phyloP scores from a whole-genome alignment of 1,139 yeast genomes.

The Citeromyces hawaiiensis region DNA sequence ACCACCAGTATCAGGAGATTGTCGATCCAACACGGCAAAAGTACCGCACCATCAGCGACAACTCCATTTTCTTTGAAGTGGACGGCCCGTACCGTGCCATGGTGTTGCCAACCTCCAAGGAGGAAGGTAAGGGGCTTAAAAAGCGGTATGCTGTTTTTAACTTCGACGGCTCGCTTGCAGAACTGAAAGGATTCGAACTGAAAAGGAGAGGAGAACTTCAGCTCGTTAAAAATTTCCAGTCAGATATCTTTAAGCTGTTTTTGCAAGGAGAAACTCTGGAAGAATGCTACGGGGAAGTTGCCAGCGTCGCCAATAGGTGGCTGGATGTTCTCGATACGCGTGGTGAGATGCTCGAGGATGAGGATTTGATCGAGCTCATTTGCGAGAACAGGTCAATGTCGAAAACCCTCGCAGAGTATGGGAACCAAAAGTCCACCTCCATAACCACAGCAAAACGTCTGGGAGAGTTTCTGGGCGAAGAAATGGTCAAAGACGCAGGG shows the following conservation, averaged over 20 bases:
- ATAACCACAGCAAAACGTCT: constrained; percentile 89
- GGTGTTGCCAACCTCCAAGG: constrained; percentile 94
- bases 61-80: constrained; percentile 93
- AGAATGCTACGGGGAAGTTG: constrained; percentile 79
- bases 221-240: constrained; percentile 85
- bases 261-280: constrained; percentile 73
- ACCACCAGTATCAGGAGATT: constrained; percentile 86
- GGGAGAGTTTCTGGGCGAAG: constrained; percentile 94
- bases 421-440: constrained; percentile 82
- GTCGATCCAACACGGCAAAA: constrained; percentile 54
- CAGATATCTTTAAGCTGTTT: constrained; percentile 85
- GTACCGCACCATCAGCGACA: constrained; percentile 74
- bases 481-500: constrained; percentile 95
- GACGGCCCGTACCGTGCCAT: constrained; percentile 98
- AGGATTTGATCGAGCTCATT: constrained; percentile 86
- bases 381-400: constrained; percentile 97
- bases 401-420: constrained; percentile 81
- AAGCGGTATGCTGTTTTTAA: constrained; percentile 96
- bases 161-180: constrained; percentile 88
- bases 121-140: constrained; percentile 93
- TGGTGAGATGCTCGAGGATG: constrained; percentile 84
- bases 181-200: constrained; percentile 90
- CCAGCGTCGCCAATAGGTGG: constrained; percentile 92
- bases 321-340: constrained; percentile 81
- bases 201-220: constrained; percentile 96